phyloP scores from a whole-genome alignment of 495 filamentous ascomycete species.

The Trichocladium antarcticum region DNA sequence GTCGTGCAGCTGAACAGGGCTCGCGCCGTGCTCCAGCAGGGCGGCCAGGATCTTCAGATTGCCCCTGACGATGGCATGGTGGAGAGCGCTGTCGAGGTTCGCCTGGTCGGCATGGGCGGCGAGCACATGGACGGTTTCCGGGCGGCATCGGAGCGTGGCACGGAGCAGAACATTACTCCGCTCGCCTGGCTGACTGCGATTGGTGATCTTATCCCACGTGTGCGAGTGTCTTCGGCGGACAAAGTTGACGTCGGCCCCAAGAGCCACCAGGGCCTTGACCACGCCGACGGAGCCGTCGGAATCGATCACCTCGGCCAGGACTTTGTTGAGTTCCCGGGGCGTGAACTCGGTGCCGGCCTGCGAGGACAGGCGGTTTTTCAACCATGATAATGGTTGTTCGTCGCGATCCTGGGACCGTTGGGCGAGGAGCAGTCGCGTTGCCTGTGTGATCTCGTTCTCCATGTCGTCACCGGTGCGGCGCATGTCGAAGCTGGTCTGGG shows the following conservation, averaged over 20 bases:
- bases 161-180: constrained; percentile 20
- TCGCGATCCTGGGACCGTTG: constrained; percentile 13
- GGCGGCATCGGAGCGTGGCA: constrained; percentile 18
- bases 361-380: constrained; percentile 11
- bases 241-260: constrained; percentile 28
- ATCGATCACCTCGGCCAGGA: constrained; percentile 21
- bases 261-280: constrained; percentile 19
- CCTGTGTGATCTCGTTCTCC: constrained; percentile 19
- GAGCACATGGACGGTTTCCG: constrained; percentile 20
- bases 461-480: constrained; percentile 8
- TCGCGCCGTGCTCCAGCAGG: constrained; percentile 23
- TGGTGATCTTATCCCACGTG: constrained; percentile 16
- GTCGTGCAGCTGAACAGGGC: constrained; percentile 21
- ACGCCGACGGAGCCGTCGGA: constrained; percentile 20
- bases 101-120: constrained; percentile 25
- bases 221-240: constrained; percentile 11
- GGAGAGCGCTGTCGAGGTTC: constrained; percentile 24
- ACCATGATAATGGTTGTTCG: constrained; percentile 12
- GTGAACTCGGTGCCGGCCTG: constrained; percentile 15
- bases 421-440: constrained; percentile 20
- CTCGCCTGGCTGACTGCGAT: constrained; percentile 11
- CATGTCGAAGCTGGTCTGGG: not conserved
- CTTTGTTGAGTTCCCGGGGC: constrained; percentile 23
- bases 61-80: constrained; percentile 19
- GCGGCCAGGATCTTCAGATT: constrained; percentile 19